Evolutionary conservation across 768 basidiomycete species (phyloP), one percentile per base, ranked within the genome.

Genomic region (Pleurotus cornucopiae): DNA sequence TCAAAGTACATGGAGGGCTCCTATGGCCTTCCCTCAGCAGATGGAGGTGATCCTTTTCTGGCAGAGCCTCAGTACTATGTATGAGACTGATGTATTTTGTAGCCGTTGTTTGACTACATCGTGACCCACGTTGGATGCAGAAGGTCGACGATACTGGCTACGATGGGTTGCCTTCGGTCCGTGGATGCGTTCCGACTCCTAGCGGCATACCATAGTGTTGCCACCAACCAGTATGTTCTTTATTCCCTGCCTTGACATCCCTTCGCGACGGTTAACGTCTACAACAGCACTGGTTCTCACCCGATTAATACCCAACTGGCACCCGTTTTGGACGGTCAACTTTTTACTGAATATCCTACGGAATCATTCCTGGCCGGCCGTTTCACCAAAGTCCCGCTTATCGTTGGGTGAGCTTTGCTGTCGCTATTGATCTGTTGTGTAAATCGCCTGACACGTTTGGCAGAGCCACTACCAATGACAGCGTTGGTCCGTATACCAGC

Each of bases 401-500:
- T 89, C 37, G 77, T 83, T 34, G 83, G 84, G 85, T 85, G 62
- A 14, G 74, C 64, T 18, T 46, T 21, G 39, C 45, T 45, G 26
- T 49, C 25, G n/a, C 12, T 38, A 2, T 9, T 20, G 44, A 37
- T 16, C 5, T 5, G 26, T 38, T n/a, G 18, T 47, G 49, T 25
- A 16, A 6, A 54, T 37, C 13, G 41, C 25, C 30, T 25, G 20
- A 14, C 7, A 11, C 9, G 3, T 34, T 34, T 11, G 30, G 3
- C 54, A 74, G 85, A 2, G 71, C 83, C 0, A 83, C 82, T 2
- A 79, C 82, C 6, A 83, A 88, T 49, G 84, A 87, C 62, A 81
- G 84, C 1, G 64, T 81, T 38, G 73, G 76, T 2, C 67, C 71
- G 11, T 76, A 77, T 2, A 60, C 60, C 46, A 67, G 82, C 39